Percentiles rank a stretch among this genome's conserved stretches.
These are phyloP conservation scores for Phallus indusiatus DNA, from an alignment of 768 basidiomycete genomes.

Conservation along the genomic window DNA sequence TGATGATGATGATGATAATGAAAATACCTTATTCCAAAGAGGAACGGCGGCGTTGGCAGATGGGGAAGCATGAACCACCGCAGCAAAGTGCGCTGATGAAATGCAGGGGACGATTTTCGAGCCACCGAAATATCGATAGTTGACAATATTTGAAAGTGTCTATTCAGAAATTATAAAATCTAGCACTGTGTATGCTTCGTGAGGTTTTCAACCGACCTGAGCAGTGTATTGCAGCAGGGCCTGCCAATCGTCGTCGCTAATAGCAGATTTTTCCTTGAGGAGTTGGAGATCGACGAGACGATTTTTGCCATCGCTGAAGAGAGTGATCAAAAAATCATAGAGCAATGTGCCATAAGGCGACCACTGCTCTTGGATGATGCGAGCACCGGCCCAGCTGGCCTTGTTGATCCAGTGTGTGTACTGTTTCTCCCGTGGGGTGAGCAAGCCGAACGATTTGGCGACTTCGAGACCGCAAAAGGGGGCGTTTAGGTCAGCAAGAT, in stretches of 20 bases:
- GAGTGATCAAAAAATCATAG: slow-evolving; percentile 62
- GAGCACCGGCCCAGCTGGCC: slow-evolving; percentile 78
- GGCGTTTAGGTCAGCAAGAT: slow-evolving; percentile 65
- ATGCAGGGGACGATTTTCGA: slow-evolving; percentile 80
- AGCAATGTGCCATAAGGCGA: slow-evolving; percentile 58
- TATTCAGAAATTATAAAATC: neutral
- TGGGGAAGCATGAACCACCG: slow-evolving; percentile 49
- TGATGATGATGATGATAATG: neutral
- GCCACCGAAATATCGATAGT: slow-evolving; percentile 77
- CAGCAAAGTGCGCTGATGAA: slow-evolving; percentile 48
- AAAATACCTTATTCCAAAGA: slow-evolving; percentile 54
- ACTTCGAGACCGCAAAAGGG: slow-evolving; percentile 69
- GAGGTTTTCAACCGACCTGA: slow-evolving; percentile 50
- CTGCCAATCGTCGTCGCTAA: slow-evolving; percentile 56
- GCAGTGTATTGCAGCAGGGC: slow-evolving; percentile 60
- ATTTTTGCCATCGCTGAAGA: slow-evolving; percentile 48
- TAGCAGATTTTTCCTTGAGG: slow-evolving; percentile 43
- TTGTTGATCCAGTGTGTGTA: slow-evolving; percentile 65
- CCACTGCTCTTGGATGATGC: slow-evolving; percentile 82
- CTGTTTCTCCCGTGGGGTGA: slow-evolving; percentile 62
- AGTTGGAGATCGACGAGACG: slow-evolving; percentile 45
- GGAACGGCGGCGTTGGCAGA: slow-evolving; percentile 44
- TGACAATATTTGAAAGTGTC: slow-evolving; percentile 30
- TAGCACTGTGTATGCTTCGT: too few species aligned
- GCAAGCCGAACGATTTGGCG: slow-evolving; percentile 43